Percentiles rank a stretch among this genome's conserved stretches.
These are phyloP conservation scores for Allantophomopsis cytisporea DNA, from an alignment of 2,329 filamentous ascomycete genomes.

Conservation along the genomic window DNA sequence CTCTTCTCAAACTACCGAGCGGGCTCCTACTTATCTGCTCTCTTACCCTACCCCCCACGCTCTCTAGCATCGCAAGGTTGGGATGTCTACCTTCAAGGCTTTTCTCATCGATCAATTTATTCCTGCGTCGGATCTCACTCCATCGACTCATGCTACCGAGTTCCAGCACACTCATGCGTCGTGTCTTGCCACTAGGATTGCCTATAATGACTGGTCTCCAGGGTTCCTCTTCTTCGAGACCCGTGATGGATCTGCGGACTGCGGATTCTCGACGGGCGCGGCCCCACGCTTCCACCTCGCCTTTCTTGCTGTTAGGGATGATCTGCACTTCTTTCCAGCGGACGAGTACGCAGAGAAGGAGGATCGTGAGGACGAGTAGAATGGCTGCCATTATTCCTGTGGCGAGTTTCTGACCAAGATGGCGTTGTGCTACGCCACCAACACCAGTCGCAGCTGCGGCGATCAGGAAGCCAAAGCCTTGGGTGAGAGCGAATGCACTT, in stretches of 20 bases:
- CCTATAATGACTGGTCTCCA: slow-evolving; percentile 62
- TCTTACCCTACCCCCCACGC: slow-evolving; percentile 9
- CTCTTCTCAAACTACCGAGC: background rate
- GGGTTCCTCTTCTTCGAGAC: slow-evolving; percentile 22
- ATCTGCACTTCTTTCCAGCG: slow-evolving; percentile 55
- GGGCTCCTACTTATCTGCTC: slow-evolving; percentile 10
- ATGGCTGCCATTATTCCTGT: slow-evolving; percentile 58
- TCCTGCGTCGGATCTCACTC: slow-evolving; percentile 56
- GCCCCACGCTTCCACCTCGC: slow-evolving; percentile 38
- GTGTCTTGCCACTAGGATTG: slow-evolving; percentile 53
- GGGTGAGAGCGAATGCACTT: slow-evolving; percentile 58
- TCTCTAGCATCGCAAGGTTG: slow-evolving; percentile 12
- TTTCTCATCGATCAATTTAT: slow-evolving; percentile 36
- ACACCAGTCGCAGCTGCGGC: slow-evolving; percentile 56
- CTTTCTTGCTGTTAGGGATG: slow-evolving; percentile 45
- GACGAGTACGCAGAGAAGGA: slow-evolving; percentile 47
- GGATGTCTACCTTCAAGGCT: slow-evolving; percentile 17
- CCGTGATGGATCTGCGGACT: slow-evolving; percentile 18
- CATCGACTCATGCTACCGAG: slow-evolving; percentile 54
- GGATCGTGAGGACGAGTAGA: slow-evolving; percentile 47
- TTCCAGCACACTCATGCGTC: slow-evolving; percentile 60
- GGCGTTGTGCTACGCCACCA: slow-evolving; percentile 52
- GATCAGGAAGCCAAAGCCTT: slow-evolving; percentile 54
- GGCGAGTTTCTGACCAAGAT: slow-evolving; percentile 51
- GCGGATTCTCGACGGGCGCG: slow-evolving; percentile 32